These are phyloP conservation scores for Metschnikowia matae DNA, from an alignment of 805 yeast genomes.

Conservation along the genomic window DNA sequence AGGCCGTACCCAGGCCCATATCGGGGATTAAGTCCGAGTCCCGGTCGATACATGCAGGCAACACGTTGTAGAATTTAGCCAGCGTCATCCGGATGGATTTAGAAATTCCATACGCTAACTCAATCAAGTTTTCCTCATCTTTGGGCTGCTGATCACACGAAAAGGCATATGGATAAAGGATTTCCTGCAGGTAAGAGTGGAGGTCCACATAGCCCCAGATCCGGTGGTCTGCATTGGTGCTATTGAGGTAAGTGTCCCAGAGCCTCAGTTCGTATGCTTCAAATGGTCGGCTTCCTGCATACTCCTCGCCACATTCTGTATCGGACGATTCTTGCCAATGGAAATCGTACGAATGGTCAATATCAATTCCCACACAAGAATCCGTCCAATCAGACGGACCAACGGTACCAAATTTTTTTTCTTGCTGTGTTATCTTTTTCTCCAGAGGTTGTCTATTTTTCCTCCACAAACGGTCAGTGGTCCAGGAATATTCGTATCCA, in stretches of 20 bases:
- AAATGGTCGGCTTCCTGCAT: conserved; percentile 70
- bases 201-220: conserved; percentile 76
- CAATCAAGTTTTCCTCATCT: conserved; percentile 76
- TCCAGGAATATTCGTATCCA: conserved; percentile 85
- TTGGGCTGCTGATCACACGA: conserved; percentile 71
- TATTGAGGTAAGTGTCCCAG: conserved; percentile 39
- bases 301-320: conserved; percentile 79
- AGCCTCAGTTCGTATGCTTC: conserved; percentile 43
- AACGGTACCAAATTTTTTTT: not conserved
- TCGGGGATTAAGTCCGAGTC: conserved; percentile 72
- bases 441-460: conserved; percentile 67
- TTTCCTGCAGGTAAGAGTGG: conserved; percentile 82
- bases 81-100: conserved; percentile 63
- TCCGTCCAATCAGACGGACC: conserved; percentile 27
- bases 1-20: conserved; percentile 72
- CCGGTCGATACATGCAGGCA: conserved; percentile 75
- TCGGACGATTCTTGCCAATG: conserved; percentile 63
- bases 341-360: conserved; percentile 77
- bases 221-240: conserved; percentile 50
- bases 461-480: conserved; percentile 76
- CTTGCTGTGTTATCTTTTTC: conserved; percentile 20
- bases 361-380: conserved; percentile 74
- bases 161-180: conserved; percentile 78
- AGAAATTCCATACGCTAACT: conserved; percentile 74
- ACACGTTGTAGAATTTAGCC: conserved; percentile 64